A percentile compares a stretch with the other conserved stretches of the same genome.
Evolutionary conservation across 2,329 filamentous ascomycete species (phyloP).

Genomic region (Pseudogymnoascus pannorum): DNA sequence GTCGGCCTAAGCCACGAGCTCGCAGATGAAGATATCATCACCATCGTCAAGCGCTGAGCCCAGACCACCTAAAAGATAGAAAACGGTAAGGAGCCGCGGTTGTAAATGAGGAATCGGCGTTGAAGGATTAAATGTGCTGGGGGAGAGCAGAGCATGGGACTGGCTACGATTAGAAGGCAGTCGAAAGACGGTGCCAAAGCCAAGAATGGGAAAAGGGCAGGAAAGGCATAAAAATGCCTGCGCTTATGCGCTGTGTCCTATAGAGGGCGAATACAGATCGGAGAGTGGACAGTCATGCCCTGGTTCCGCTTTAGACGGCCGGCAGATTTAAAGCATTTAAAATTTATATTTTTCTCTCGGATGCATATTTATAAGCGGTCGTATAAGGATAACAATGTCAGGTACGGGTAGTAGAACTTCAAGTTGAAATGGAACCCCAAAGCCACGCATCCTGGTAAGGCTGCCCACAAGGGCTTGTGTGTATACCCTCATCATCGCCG

Average conservation of each 20-base stretch:
- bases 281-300: background rate
- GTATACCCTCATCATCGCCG: no score
- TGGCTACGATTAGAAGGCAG: background rate
- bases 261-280: no score
- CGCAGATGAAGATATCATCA: slow-evolving; percentile 90
- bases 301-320: background rate
- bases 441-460: no score
- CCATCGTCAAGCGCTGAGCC: slow-evolving; percentile 61
- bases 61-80: slow-evolving; percentile 30
- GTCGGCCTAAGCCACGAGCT: slow-evolving; percentile 88
- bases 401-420: background rate
- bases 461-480: no score
- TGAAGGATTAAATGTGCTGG: slow-evolving; percentile 16
- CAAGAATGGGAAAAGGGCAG: background rate
- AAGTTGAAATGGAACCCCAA: no score
- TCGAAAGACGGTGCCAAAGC: background rate
- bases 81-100: slow-evolving; percentile 45
- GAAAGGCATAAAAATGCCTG: background rate
- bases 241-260: background rate
- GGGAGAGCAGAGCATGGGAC: background rate
- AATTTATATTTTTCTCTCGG: background rate
- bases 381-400: background rate
- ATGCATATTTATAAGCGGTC: background rate
- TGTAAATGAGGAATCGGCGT: slow-evolving; percentile 8
- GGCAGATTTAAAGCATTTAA: background rate